phyloP scores from a whole-genome alignment of 2,329 filamentous ascomycete genomes.

The Arachnomyces sp. region DNA sequence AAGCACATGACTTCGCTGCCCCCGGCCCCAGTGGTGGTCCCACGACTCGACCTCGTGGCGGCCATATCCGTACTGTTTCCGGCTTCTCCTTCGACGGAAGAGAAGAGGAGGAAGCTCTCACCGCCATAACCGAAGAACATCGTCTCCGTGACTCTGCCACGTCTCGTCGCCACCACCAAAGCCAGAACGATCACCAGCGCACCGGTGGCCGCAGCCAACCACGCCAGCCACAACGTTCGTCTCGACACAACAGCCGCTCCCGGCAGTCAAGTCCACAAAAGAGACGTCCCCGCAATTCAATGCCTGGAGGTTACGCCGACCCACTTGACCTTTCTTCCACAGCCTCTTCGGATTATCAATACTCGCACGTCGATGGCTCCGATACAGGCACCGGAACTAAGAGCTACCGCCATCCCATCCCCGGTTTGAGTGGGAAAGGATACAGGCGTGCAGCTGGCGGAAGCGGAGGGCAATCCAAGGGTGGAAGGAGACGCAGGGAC shows the following conservation, averaged over 20 bases:
- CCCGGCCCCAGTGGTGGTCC: constrained; percentile 21
- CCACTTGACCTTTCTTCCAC: constrained; percentile 37
- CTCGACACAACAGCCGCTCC: constrained; percentile 14
- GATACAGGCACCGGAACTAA: constrained; percentile 44
- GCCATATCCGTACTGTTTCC: constrained; percentile 18
- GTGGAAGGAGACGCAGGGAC: constrained; percentile 41
- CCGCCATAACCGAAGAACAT: constrained; percentile 31
- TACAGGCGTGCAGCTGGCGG: constrained; percentile 30
- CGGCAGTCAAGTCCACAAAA: constrained; percentile 28
- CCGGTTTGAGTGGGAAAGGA: constrained; percentile 41
- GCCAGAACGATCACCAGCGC: constrained; percentile 3
- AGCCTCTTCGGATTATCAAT: constrained; percentile 32
- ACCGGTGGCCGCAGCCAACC: constrained; percentile 1
- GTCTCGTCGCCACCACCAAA: constrained; percentile 9
- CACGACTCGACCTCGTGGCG: too few relatives aligned
- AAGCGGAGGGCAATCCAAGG: constrained; percentile 25
- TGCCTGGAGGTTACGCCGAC: constrained; percentile 36
- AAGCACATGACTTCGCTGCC: constrained; percentile 25
- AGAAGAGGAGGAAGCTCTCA: constrained; percentile 34
- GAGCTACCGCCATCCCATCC: constrained; percentile 51
- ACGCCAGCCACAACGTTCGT: constrained; percentile 6
- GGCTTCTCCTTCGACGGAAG: constrained; percentile 45
- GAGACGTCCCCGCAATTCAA: constrained; percentile 23
- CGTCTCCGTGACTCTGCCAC: constrained; percentile 5
- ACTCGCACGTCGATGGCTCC: constrained; percentile 32